Percentiles rank a stretch among this genome's conserved stretches.
Evolutionary conservation across 164 flowering plant genomes (phyloP).

Genomic region (Sedum album): DNA sequence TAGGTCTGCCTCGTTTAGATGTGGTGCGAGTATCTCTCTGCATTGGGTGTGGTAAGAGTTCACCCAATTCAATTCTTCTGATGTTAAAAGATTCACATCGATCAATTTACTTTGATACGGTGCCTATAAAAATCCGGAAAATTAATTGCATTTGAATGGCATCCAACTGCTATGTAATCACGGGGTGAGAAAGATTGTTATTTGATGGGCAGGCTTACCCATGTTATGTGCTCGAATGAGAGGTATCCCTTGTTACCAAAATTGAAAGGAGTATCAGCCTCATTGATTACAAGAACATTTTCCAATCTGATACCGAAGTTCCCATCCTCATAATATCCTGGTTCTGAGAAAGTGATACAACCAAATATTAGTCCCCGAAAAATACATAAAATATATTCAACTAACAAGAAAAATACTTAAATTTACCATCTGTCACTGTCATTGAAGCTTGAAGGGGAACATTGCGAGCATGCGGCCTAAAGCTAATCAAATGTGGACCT

Average conservation of each 20-base stretch:
- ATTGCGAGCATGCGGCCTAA: slow-evolving; percentile 68
- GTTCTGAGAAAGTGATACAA: slow-evolving; percentile 51
- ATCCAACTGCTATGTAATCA: neutral
- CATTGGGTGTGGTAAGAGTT: slow-evolving; percentile 73
- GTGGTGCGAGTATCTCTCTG: slow-evolving; percentile 58
- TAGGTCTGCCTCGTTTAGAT: slow-evolving; percentile 54
- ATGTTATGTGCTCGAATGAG: slow-evolving; percentile 91
- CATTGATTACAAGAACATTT: slow-evolving; percentile 83
- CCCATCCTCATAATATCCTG: slow-evolving; percentile 98
- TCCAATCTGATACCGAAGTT: slow-evolving; percentile 93
- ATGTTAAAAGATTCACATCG: slow-evolving; percentile 44
- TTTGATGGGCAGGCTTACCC: slow-evolving; percentile 44
- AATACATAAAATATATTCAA: neutral
- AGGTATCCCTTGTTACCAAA: slow-evolving; percentile 92
- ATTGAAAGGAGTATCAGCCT: slow-evolving; percentile 76
- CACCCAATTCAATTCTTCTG: slow-evolving; percentile 80
- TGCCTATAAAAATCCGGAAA: slow-evolving; percentile 36
- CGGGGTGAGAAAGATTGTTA: neutral
- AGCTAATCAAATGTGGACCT: slow-evolving; percentile 67
- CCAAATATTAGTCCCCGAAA: neutral
- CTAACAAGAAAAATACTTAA: neutral
- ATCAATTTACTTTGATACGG: slow-evolving; percentile 91
- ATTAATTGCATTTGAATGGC: neutral
- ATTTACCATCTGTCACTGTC: slow-evolving; percentile 97
- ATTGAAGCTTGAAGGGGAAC: slow-evolving; percentile 85